These are phyloP conservation scores for Nemania diffusa DNA, from an alignment of 2,329 filamentous ascomycete species.

Conservation along the genomic window DNA sequence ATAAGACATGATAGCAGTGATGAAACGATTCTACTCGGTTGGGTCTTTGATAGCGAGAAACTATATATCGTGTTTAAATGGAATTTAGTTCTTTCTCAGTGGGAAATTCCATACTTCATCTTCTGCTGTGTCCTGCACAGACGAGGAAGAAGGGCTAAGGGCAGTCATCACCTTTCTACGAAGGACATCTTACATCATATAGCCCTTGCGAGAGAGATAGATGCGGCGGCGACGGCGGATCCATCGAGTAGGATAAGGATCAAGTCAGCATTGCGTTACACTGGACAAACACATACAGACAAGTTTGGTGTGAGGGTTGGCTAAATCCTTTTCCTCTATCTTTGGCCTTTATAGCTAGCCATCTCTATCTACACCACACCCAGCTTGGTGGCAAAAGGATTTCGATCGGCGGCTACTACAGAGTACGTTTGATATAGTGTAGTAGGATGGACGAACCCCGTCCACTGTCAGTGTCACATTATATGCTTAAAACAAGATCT, in stretches of 20 bases:
- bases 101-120: slow-evolving; percentile 9
- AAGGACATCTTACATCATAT: slow-evolving; percentile 6
- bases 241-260: background rate
- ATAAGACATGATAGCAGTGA: slow-evolving; percentile 26
- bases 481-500: background rate
- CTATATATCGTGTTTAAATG: background rate
- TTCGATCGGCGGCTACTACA: slow-evolving; percentile 16
- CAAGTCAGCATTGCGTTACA: slow-evolving; percentile 4
- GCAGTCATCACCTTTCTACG: background rate
- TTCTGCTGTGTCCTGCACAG: background rate
- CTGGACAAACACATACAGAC: background rate
- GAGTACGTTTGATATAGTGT: background rate
- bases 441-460: slow-evolving; percentile 2
- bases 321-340: background rate
- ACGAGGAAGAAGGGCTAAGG: background rate
- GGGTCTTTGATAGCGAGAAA: background rate
- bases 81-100: background rate
- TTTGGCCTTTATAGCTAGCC: background rate
- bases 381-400: slow-evolving; percentile 9
- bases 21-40: background rate
- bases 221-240: slow-evolving; percentile 10
- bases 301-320: background rate
- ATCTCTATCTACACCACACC: background rate
- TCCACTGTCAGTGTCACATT: background rate
- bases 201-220: slow-evolving; percentile 1